Percentiles rank a stretch among this genome's conserved stretches.
Evolutionary conservation across 495 filamentous ascomycete genomes (phyloP).

Genomic region (Aspergillus hancockii): DNA sequence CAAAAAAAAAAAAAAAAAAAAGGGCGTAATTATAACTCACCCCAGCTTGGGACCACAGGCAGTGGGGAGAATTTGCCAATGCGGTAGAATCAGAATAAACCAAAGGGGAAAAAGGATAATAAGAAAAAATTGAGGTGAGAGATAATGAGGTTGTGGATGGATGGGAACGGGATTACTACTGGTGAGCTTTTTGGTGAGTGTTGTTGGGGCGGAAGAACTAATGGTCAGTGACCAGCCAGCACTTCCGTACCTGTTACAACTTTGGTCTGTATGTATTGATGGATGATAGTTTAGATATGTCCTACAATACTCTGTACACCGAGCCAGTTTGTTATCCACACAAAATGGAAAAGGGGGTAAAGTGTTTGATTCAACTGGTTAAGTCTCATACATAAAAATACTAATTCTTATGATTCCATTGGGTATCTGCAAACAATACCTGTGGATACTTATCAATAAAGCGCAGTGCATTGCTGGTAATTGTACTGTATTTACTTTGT

Average conservation of each 20-base stretch:
- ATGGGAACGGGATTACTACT: slow-evolving; percentile 14
- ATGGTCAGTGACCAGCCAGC: slow-evolving; percentile 4
- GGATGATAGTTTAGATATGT: too few relatives aligned
- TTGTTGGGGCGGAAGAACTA: slow-evolving; percentile 19
- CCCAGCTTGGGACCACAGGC: slow-evolving; percentile 18
- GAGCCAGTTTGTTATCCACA: too few relatives aligned
- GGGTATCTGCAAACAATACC: too few relatives aligned
- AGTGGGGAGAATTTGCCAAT: slow-evolving; percentile 15
- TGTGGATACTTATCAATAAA: too few relatives aligned
- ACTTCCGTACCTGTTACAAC: not conserved
- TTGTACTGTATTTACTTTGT: too few relatives aligned
- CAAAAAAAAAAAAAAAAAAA: slow-evolving; percentile 1
- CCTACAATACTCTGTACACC: too few relatives aligned
- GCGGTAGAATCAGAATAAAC: slow-evolving; percentile 5
- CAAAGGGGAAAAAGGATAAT: slow-evolving; percentile 13
- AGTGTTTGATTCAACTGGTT: too few relatives aligned
- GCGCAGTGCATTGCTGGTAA: too few relatives aligned
- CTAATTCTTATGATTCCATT: too few relatives aligned
- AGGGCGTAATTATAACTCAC: slow-evolving; percentile 11
- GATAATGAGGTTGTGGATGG: slow-evolving; percentile 2
- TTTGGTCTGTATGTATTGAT: not conserved
- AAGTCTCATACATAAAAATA: too few relatives aligned
- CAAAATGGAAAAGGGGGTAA: too few relatives aligned
- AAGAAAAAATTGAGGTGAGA: slow-evolving; percentile 8
- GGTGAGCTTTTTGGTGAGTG: slow-evolving; percentile 25